Evolutionary conservation across 2,329 filamentous ascomycete genomes (phyloP).

Genomic region (Sporothrix phasma): DNA sequence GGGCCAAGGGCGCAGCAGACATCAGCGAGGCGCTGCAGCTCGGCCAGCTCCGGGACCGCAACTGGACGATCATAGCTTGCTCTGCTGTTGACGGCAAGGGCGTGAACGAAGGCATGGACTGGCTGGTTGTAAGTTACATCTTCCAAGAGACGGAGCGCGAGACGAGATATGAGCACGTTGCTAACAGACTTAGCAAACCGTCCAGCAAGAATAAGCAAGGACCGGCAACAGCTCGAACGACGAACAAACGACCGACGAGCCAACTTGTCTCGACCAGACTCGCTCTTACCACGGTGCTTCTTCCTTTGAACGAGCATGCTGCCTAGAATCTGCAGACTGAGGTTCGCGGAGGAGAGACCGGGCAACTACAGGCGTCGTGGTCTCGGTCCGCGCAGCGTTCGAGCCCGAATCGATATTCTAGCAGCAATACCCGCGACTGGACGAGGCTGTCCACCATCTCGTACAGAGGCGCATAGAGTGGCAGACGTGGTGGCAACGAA

Average conservation of each 20-base stretch:
- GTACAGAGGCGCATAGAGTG: not conserved
- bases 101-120: constrained; percentile 97
- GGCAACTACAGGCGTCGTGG: not conserved
- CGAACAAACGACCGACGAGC: not conserved
- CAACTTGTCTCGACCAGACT: too few relatives aligned
- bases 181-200: constrained; percentile 29
- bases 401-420: too few relatives aligned
- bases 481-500: not conserved
- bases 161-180: not conserved
- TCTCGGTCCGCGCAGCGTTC: not conserved
- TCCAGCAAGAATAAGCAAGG: constrained; percentile 32
- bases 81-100: constrained; percentile 92
- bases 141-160: too few relatives aligned
- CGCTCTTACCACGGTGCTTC: too few relatives aligned
- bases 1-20: constrained; percentile 90
- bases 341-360: too few relatives aligned
- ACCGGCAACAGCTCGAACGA: not conserved
- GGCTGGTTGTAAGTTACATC: constrained; percentile 79
- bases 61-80: constrained; percentile 98
- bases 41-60: constrained; percentile 85
- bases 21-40: constrained; percentile 89
- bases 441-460: not conserved
- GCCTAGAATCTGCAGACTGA: too few relatives aligned
- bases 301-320: too few relatives aligned
- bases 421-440: not conserved